Base-by-base conservation (phyloP, 2,329 filamentous ascomycete species). In the Colletotrichum shisoi region DNA sequence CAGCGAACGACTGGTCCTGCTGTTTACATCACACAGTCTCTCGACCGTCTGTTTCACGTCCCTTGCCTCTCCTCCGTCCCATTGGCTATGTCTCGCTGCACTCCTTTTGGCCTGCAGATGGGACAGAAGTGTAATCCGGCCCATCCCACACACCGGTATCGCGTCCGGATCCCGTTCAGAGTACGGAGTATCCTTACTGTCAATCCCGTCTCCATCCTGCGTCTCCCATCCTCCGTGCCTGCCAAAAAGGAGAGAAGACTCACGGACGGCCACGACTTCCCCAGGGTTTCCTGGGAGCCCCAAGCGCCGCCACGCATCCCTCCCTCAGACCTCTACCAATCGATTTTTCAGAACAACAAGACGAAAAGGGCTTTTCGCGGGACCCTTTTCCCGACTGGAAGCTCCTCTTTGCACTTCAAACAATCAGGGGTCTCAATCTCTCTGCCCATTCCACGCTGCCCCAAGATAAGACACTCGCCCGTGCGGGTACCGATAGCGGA, bases 21-120 rank as follows among this genome's bases (percentile, higher is more conserved):
- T 63, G 46, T 67, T 52, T 57, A 67, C 46, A 17, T 67, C 46
- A 45, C 40, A 63, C 52, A 57, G 34, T 37, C 48, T 56, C 54
- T 60, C 62, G 62, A 53, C 45, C 52, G 44, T 70, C 70, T 70
- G 69, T 71, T 71, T 71, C 70, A 71, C 49, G n/a, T 63, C 54
- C 59, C 59, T 51, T 40, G 39, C 44, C 31, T 51, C 54, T 57
- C 39, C 45, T 24, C 48, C 42, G 27, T 56, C 60, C 58, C 27
- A 70, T 69, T 71, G 66, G 69, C 53, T 48, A 17, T 8, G 39
- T 39, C 44, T 48, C 46, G 8, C 57, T 70, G 68, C 65, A 69
- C 69, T 69, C 68, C 68, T 71, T 69, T 70, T 42, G 21, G 48
- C 59, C 68, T 69, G 65, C 68, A 71, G 61, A 49, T 45, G 46